These are phyloP conservation scores for Lonicera japonica DNA, from an alignment of 129 eudicot genomes.

Conservation along the genomic window DNA sequence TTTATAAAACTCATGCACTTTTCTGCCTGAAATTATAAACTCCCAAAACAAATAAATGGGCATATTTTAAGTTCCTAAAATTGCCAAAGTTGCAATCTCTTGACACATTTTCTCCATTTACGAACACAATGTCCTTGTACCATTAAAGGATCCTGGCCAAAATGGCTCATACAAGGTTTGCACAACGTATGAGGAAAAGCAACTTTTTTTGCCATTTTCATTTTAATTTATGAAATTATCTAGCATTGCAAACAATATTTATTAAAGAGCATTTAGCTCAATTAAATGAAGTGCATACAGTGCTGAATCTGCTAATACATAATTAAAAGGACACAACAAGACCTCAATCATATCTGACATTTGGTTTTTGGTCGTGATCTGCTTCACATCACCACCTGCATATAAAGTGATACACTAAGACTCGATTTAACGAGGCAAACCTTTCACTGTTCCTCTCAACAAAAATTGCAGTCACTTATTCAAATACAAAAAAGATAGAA, in stretches of 20 bases:
- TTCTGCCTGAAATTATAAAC: too few species aligned
- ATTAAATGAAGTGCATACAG: neutral
- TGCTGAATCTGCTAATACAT: neutral
- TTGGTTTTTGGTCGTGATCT: conserved; percentile 37
- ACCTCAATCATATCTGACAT: conserved; percentile 68
- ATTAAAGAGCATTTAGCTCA: neutral
- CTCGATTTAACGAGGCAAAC: conserved; percentile 3
- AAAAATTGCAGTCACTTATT: neutral
- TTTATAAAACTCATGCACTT: too few species aligned
- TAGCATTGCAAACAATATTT: neutral
- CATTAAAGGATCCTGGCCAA: neutral
- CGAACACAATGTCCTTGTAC: neutral
- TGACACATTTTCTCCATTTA: neutral
- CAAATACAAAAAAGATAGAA: neutral
- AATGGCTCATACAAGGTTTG: neutral
- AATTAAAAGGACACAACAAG: conserved; percentile 24
- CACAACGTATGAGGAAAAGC: neutral
- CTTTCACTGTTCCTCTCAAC: neutral
- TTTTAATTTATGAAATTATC: neutral
- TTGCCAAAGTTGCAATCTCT: neutral
- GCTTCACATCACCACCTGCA: conserved; percentile 95
- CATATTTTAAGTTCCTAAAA: neutral
- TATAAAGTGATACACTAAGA: conserved; percentile 33
- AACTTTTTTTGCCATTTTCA: neutral
- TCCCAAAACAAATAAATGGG: neutral